Conservation (phyloP, 345 rosid genomes). For the Camelina sativa region DNA sequence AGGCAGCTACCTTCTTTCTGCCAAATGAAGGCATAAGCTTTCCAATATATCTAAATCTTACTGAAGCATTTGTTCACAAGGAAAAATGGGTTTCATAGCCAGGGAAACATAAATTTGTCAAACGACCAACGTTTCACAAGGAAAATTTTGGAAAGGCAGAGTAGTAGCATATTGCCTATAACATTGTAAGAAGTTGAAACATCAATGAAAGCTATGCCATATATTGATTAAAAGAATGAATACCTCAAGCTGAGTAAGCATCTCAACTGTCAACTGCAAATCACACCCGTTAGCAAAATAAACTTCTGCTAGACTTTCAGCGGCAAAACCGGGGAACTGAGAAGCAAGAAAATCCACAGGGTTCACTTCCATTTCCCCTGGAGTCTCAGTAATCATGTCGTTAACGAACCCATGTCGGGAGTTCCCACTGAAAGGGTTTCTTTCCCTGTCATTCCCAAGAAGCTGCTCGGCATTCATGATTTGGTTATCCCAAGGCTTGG, state of each 20-base stretch:
- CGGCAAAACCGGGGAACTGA: constrained; percentile 93
- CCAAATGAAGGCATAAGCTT: no score
- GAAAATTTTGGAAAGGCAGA: no score
- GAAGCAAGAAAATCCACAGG: constrained; percentile 85
- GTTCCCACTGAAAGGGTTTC: constrained; percentile 57
- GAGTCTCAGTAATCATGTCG: constrained; percentile 62
- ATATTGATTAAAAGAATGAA: constrained; percentile 34
- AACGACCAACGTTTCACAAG: no score
- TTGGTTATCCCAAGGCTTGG: constrained; percentile 86
- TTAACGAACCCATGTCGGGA: constrained; percentile 56
- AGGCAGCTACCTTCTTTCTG: no score
- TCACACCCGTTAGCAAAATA: constrained; percentile 90
- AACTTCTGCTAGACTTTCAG: constrained; percentile 96
- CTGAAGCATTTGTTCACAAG: no score
- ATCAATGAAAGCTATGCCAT: neutral
- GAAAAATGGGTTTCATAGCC: no score
- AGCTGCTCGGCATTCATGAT: constrained; percentile 60
- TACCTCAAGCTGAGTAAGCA: constrained; percentile 99
- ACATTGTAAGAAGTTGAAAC: neutral
- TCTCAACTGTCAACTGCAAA: constrained; percentile 86
- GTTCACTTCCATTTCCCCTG: constrained; percentile 67
- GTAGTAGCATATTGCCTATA: no score
- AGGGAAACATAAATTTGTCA: no score
- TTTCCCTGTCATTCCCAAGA: constrained; percentile 61
- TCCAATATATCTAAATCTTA: no score